Percentiles rank a stretch among this genome's conserved stretches.
phyloP scores from a whole-genome alignment of 208 protist species.

The Trypanosoma caninum region DNA sequence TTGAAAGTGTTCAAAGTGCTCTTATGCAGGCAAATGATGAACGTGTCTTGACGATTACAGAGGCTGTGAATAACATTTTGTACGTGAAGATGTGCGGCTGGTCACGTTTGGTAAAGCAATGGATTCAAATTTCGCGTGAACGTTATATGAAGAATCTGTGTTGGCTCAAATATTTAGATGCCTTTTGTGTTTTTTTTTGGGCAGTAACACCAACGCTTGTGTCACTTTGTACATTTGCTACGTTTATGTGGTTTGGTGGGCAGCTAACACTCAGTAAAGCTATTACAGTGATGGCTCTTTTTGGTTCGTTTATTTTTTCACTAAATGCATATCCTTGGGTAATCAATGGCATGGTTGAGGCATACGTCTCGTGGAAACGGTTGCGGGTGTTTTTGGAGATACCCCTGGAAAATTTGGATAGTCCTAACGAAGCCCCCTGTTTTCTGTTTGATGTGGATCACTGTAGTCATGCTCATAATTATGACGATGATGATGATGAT shows the following conservation, averaged over 20 bases:
- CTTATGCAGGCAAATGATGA: constrained; percentile 31
- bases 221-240: constrained; percentile 29
- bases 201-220: constrained; percentile 29
- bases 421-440: too few species aligned
- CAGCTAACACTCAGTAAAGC: constrained; percentile 27
- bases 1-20: constrained; percentile 15
- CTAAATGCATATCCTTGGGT: constrained; percentile 37
- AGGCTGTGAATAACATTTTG: constrained; percentile 27
- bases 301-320: constrained; percentile 22
- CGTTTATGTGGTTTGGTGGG: constrained; percentile 27
- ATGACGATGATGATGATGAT: too few species aligned
- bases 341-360: constrained; percentile 29
- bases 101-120: constrained; percentile 11
- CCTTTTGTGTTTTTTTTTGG: constrained; percentile 37
- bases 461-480: too few species aligned
- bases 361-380: constrained; percentile 27
- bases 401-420: not conserved
- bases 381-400: constrained; percentile 16
- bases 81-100: constrained; percentile 32
- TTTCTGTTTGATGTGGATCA: too few species aligned
- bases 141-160: constrained; percentile 23
- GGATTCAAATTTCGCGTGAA: constrained; percentile 16
- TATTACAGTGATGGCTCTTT: constrained; percentile 24
- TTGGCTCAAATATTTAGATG: constrained; percentile 34
- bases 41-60: constrained; percentile 26